A percentile compares a stretch with the other conserved stretches of the same genome.
Conservation (phyloP, 78 protist species). For the Pigoraptor vietnamica region DNA sequence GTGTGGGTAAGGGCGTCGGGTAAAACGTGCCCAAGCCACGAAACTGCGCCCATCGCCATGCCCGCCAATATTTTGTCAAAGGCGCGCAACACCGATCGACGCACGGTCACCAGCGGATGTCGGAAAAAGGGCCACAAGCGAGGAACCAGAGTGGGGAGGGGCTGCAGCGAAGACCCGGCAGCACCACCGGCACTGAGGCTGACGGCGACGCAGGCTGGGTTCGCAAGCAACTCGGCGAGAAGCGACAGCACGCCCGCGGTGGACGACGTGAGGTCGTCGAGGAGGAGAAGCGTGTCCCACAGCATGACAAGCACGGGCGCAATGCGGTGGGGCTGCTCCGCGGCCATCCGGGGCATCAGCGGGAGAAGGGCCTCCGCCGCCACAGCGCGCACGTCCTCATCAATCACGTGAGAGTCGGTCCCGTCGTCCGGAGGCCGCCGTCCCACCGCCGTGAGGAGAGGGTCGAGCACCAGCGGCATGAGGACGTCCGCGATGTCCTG, state of each 20-base stretch:
- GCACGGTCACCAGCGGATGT: slow-evolving; percentile 14
- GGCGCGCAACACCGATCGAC: slow-evolving; percentile 6
- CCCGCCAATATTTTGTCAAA: not conserved
- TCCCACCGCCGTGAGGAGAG: not conserved
- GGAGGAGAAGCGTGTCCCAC: slow-evolving; percentile 27
- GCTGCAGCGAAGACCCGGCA: not conserved
- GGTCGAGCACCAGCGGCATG: slow-evolving; percentile 1
- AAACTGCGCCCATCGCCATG: not conserved
- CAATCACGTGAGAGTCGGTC: slow-evolving; percentile 13
- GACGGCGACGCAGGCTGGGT: not conserved
- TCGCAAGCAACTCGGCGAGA: slow-evolving; percentile 10
- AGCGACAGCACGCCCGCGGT: slow-evolving; percentile 23
- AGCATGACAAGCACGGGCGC: slow-evolving; percentile 5
- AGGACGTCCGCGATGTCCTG: not conserved
- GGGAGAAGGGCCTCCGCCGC: slow-evolving; percentile 46
- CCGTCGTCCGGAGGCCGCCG: not conserved
- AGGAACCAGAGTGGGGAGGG: not conserved
- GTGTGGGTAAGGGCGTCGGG: not conserved
- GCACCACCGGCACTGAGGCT: not conserved
- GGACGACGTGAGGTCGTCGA: slow-evolving; percentile 58
- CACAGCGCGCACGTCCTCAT: slow-evolving; percentile 63
- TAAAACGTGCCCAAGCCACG: not conserved
- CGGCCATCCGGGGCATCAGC: not conserved
- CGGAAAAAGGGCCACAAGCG: slow-evolving; percentile 47
- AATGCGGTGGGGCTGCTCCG: not conserved